Base-by-base conservation (phyloP, 768 basidiomycete genomes). In the Panellus pusillus region DNA sequence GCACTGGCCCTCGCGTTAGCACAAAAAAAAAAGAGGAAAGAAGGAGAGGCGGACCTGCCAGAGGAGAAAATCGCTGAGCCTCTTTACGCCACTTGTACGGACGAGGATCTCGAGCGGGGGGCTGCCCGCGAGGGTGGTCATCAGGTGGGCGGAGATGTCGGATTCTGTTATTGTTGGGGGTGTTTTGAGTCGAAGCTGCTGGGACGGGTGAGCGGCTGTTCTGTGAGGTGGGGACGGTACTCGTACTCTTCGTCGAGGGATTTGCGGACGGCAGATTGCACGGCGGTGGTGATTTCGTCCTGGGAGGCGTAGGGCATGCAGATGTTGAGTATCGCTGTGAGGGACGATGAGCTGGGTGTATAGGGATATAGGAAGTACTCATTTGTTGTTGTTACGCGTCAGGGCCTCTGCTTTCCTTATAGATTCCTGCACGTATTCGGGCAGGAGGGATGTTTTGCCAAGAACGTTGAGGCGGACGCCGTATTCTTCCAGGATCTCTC, bases 231-330 rank as follows among this genome's bases (percentile, higher is more conserved):
- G 44, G 32, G 35, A 31, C 27, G 31, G 52, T 32, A 47, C 44
- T n/a, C 31, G 52, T 32, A 47, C 44, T n/a, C 31, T 45, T 49
- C 61, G 32, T 47, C 71, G n/a, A 76, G 62, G 27, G 73, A 71
- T n/a, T 74, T 66, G 8, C 71, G 69, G 37, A 84, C 74, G 35
- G 73, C 74, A 1, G 73, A 69, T 55, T 84, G 74, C 3, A 98
- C 80, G 0, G 96, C 91, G 0, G 83, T 81, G 2, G 90, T 80
- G 12, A 98, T 94, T 69, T 99, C 97, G 65, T 99, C 91, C 27
- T 88, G 81, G 2, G 94, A 89, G 5, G 93, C 79, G 65, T 98
- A 99, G 0, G 96, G 87, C 78, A 94, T 92, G 71, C 91, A 93
- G 5, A 98, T 74, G 65, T 98, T 98, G 32, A 98, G 76, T 24